A percentile compares a stretch with the other conserved stretches of the same genome.
phyloP scores from a whole-genome alignment of 2,329 filamentous ascomycete species.

The Xylaria sp. region DNA sequence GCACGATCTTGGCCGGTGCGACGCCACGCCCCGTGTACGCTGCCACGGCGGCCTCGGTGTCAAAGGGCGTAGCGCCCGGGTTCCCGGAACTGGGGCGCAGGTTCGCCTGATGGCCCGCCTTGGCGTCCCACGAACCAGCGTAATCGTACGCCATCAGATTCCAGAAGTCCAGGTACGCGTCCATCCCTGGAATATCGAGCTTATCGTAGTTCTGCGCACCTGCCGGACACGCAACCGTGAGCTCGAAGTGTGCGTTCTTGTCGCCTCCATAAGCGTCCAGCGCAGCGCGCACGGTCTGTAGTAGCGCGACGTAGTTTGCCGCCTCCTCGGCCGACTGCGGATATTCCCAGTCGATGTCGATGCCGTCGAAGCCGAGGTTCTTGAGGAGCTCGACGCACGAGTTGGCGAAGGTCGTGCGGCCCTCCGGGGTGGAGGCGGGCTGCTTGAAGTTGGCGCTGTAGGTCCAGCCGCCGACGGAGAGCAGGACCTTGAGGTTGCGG shows the following conservation, averaged over 20 bases:
- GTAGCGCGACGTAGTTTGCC: slow-evolving; percentile 66
- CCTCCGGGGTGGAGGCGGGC: slow-evolving; percentile 75
- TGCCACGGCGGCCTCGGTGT: slow-evolving; percentile 74
- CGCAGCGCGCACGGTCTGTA: slow-evolving; percentile 64
- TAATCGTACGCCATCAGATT: slow-evolving; percentile 92
- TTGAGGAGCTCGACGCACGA: slow-evolving; percentile 80
- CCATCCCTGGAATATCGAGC: slow-evolving; percentile 72
- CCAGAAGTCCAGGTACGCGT: slow-evolving; percentile 76
- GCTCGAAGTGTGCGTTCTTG: slow-evolving; percentile 59
- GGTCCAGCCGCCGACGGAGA: slow-evolving; percentile 93
- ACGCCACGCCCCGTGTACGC: slow-evolving; percentile 75
- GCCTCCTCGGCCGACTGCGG: slow-evolving; percentile 66
- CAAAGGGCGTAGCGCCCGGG: slow-evolving; percentile 79
- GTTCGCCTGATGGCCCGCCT: slow-evolving; percentile 83
- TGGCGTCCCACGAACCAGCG: slow-evolving; percentile 81
- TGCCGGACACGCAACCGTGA: slow-evolving; percentile 72
- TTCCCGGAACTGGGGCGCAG: slow-evolving; percentile 68
- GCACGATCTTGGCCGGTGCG: slow-evolving; percentile 75
- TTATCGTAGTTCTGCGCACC: slow-evolving; percentile 70
- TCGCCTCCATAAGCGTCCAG: slow-evolving; percentile 63
- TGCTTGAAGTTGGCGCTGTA: slow-evolving; percentile 85
- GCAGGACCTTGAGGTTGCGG: slow-evolving; percentile 83
- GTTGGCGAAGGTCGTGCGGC: slow-evolving; percentile 76
- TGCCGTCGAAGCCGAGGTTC: slow-evolving; percentile 80
- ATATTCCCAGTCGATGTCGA: slow-evolving; percentile 77